These are phyloP conservation scores for Talaromyces sp. DNA, from an alignment of 2,329 filamentous ascomycete genomes.

Conservation along the genomic window DNA sequence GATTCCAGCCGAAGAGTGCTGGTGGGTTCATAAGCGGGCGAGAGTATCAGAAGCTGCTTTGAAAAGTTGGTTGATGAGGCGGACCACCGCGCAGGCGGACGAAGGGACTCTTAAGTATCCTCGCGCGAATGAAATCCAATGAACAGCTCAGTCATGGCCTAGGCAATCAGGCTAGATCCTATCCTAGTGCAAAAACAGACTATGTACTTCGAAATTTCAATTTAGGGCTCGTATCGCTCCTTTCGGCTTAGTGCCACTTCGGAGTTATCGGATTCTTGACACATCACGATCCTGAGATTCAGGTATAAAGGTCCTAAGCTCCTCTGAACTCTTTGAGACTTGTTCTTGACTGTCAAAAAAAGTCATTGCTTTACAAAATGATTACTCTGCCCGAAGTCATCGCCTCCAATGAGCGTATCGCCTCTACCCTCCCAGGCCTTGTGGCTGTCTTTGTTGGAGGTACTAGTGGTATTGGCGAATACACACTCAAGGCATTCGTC, in stretches of 20 bases:
- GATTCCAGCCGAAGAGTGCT: constrained; percentile 2
- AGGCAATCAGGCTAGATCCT: background rate
- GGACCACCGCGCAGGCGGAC: background rate
- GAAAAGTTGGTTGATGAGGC: constrained; percentile 6
- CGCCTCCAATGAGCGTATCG: constrained; percentile 10
- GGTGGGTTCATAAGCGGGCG: constrained; percentile 18
- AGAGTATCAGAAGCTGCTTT: constrained; percentile 7
- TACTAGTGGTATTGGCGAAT: constrained; percentile 54
- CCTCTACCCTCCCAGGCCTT: background rate
- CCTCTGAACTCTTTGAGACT: background rate
- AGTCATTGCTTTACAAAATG: background rate
- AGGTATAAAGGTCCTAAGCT: background rate
- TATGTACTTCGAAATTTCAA: background rate
- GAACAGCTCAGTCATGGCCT: background rate
- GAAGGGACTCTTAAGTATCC: background rate
- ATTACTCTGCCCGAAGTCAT: background rate
- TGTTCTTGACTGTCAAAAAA: background rate
- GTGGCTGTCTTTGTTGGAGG: constrained; percentile 37
- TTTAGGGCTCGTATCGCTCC: background rate
- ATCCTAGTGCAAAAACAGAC: background rate
- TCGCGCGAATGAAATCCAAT: background rate
- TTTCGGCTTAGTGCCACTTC: background rate
- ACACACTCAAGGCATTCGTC: constrained; percentile 49
- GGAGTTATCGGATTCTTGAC: background rate
- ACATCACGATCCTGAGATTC: background rate